Evolutionary conservation across 371 early-diverging fungal species (phyloP).

Genomic region (Umbelopsis sp.): DNA sequence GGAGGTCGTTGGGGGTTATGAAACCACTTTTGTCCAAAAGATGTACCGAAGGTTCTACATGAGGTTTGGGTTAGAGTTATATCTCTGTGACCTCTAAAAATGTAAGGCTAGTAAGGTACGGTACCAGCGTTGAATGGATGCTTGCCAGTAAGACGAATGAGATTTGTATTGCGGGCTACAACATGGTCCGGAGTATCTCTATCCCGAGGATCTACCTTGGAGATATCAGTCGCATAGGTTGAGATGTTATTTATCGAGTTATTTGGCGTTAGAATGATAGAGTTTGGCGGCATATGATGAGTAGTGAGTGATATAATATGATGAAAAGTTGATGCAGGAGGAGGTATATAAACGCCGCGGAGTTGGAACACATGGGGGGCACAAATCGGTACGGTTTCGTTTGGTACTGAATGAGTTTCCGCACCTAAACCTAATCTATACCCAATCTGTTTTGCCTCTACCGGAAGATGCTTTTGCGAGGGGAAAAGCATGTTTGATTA

Average conservation of each 20-base stretch:
- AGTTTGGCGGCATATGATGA: neutral
- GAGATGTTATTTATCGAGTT: neutral
- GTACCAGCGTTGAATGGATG: slow-evolving; percentile 65
- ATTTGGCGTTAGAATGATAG: neutral
- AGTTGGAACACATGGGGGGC: neutral
- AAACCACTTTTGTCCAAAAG: slow-evolving; percentile 51
- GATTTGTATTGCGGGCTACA: slow-evolving; percentile 47
- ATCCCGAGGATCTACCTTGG: slow-evolving; percentile 34
- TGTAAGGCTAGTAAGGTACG: neutral
- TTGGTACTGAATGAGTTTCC: neutral
- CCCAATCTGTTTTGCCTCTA: neutral
- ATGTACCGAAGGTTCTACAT: slow-evolving; percentile 50
- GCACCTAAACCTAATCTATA: neutral
- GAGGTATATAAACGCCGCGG: neutral
- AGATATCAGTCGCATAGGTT: slow-evolving; percentile 2
- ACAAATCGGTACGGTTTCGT: neutral
- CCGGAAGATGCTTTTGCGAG: neutral
- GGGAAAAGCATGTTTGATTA: neutral
- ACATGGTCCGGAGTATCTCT: slow-evolving; percentile 51
- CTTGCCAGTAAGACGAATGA: slow-evolving; percentile 55
- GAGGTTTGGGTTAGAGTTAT: neutral
- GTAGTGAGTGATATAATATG: neutral
- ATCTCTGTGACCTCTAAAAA: neutral
- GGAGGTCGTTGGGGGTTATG: slow-evolving; percentile 60
- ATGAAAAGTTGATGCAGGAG: neutral